These are phyloP conservation scores for Serpula lacrymans DNA, from an alignment of 768 basidiomycete genomes.

Conservation along the genomic window DNA sequence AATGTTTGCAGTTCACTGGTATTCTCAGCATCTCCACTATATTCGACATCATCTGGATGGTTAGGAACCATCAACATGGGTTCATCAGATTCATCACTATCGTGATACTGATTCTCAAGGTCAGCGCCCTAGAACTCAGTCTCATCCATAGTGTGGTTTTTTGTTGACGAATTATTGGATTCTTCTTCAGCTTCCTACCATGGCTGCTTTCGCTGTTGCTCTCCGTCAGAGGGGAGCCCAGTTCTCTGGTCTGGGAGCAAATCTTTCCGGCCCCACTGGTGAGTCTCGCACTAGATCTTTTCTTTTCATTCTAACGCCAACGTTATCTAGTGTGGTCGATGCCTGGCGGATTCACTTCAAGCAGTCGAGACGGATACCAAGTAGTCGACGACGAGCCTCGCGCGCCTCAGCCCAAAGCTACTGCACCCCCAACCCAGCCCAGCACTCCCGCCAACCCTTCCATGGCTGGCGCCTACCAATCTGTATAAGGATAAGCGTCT, in stretches of 20 bases:
- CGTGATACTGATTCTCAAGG: slow-evolving; percentile 59
- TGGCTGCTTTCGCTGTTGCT: slow-evolving; percentile 45
- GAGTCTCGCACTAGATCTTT: slow-evolving; percentile 3
- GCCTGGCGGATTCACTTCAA: slow-evolving; percentile 68
- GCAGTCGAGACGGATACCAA: slow-evolving; percentile 55
- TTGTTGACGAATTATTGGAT: not conserved
- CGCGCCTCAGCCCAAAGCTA: slow-evolving; percentile 14
- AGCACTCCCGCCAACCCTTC: slow-evolving; percentile 11
- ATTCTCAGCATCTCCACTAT: slow-evolving; percentile 58
- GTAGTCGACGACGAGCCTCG: slow-evolving; percentile 52
- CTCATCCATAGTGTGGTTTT: not conserved
- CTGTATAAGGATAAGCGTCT: too few species aligned
- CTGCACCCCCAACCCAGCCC: slow-evolving; percentile 12
- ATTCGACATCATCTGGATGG: slow-evolving; percentile 72
- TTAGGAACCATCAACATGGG: slow-evolving; percentile 49
- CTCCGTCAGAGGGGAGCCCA: slow-evolving; percentile 58
- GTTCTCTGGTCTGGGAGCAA: slow-evolving; percentile 49
- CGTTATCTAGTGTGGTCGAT: slow-evolving; percentile 63
- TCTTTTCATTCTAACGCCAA: slow-evolving; percentile 2
- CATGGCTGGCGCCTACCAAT: slow-evolving; percentile 26
- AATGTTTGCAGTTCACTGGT: slow-evolving; percentile 52
- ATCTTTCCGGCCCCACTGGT: slow-evolving; percentile 58
- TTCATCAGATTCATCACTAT: slow-evolving; percentile 55
- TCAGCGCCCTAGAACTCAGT: slow-evolving; percentile 12
- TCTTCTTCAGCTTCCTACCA: slow-evolving; percentile 53